Percentiles rank a stretch among this genome's conserved stretches.
phyloP scores from a whole-genome alignment of 1,139 yeast species.

The Suhomyces maxii region DNA sequence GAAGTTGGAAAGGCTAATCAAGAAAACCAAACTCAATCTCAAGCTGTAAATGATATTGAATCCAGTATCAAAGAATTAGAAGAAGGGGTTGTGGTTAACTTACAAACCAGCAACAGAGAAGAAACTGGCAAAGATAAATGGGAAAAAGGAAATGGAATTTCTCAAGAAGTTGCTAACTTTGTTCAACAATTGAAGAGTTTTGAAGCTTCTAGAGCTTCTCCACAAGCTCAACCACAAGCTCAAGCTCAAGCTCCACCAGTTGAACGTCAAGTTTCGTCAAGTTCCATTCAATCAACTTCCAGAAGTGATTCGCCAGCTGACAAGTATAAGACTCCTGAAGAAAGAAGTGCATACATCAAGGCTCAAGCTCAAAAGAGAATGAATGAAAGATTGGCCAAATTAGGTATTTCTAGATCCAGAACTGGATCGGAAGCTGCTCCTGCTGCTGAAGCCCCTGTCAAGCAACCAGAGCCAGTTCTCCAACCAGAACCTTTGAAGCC shows the following conservation, averaged over 20 bases:
- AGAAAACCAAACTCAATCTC: conserved; percentile 57
- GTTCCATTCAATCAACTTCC: conserved; percentile 1
- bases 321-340: conserved; percentile 49
- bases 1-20: conserved; percentile 54
- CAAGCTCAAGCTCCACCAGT: conserved; percentile 10
- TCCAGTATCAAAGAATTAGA: conserved; percentile 71
- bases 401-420: conserved; percentile 62
- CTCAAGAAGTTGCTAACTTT: conserved; percentile 60
- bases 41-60: conserved; percentile 70
- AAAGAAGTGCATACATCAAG: conserved; percentile 79
- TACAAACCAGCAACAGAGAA: conserved; percentile 44
- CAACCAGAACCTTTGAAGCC: background rate
- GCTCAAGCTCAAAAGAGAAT: conserved; percentile 90
- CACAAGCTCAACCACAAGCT: conserved; percentile 15
- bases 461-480: background rate
- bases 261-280: no score
- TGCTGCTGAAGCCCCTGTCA: background rate
- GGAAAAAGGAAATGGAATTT: conserved; percentile 83
- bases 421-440: conserved; percentile 10
- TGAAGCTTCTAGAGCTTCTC: background rate
- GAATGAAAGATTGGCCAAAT: conserved; percentile 84
- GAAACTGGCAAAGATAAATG: conserved; percentile 68
- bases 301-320: conserved; percentile 8
- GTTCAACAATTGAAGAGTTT: conserved; percentile 52
- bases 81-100: conserved; percentile 52